Evolutionary conservation across 768 basidiomycete species (phyloP).

Genomic region (Sarcodon aspratus): DNA sequence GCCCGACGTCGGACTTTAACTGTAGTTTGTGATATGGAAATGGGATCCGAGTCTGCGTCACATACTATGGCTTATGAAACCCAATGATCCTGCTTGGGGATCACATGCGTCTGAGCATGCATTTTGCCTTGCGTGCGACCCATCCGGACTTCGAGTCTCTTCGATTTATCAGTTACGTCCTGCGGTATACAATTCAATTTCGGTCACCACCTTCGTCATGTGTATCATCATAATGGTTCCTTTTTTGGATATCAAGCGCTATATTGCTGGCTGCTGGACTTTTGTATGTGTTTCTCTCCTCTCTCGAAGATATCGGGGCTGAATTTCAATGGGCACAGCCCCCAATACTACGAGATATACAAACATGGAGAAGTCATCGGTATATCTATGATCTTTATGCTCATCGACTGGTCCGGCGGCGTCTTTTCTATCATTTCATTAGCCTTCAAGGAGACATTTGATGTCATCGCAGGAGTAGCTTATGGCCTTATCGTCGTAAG

Average conservation of each 20-base stretch:
- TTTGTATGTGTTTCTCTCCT: slow-evolving; percentile 21
- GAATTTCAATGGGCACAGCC: slow-evolving; percentile 8
- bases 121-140: no score
- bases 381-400: slow-evolving; percentile 59
- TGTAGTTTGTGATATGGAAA: no score
- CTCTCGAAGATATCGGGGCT: neutral
- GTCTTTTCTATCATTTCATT: slow-evolving; percentile 62
- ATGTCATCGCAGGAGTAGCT: slow-evolving; percentile 47
- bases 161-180: no score
- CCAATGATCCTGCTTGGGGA: no score
- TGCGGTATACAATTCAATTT: no score
- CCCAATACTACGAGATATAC: slow-evolving; percentile 74
- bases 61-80: no score
- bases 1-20: no score
- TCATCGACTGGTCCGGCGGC: slow-evolving; percentile 57
- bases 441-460: slow-evolving; percentile 52
- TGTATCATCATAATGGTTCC: no score
- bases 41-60: no score
- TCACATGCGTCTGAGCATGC: no score
- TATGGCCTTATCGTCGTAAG: slow-evolving; percentile 48
- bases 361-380: slow-evolving; percentile 51
- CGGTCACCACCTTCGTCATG: no score
- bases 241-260: slow-evolving; percentile 36
- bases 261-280: slow-evolving; percentile 43
- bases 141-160: no score